phyloP scores from a whole-genome alignment of 2,329 filamentous ascomycete genomes.

The Hypoxylon sp. region DNA sequence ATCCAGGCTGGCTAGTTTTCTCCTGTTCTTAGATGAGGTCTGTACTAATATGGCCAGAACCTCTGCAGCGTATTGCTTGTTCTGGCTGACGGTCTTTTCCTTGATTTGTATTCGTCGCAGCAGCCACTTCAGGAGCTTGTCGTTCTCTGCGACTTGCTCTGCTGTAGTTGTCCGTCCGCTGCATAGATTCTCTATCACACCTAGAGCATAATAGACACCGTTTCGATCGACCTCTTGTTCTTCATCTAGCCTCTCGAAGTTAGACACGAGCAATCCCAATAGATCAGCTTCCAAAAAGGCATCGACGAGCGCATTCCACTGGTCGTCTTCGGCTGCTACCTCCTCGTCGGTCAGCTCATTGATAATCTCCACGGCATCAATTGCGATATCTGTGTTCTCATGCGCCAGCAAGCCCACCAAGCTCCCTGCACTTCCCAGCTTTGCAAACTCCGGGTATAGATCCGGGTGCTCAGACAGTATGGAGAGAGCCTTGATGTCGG shows the following conservation, averaged over 20 bases:
- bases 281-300: slow-evolving; percentile 76
- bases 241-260: slow-evolving; percentile 85
- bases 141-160: slow-evolving; percentile 78
- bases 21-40: slow-evolving; percentile 74
- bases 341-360: slow-evolving; percentile 95
- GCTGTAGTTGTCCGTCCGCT: slow-evolving; percentile 72
- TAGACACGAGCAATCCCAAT: slow-evolving; percentile 79
- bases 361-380: slow-evolving; percentile 89
- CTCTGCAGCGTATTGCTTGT: slow-evolving; percentile 95
- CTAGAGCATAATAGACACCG: slow-evolving; percentile 88
- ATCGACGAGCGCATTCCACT: slow-evolving; percentile 83
- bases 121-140: slow-evolving; percentile 80
- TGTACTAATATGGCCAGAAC: slow-evolving; percentile 90
- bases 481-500: slow-evolving; percentile 86
- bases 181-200: slow-evolving; percentile 86
- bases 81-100: slow-evolving; percentile 81
- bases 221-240: slow-evolving; percentile 76
- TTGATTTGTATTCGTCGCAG: slow-evolving; percentile 76
- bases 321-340: slow-evolving; percentile 80
- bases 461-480: slow-evolving; percentile 89
- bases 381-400: slow-evolving; percentile 97
- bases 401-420: slow-evolving; percentile 88
- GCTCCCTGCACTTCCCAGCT: slow-evolving; percentile 58
- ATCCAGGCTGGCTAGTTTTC: slow-evolving; percentile 72
- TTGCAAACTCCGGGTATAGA: slow-evolving; percentile 53